Evolutionary conservation across 345 rosid species (phyloP).

Genomic region (Geranium brycei): DNA sequence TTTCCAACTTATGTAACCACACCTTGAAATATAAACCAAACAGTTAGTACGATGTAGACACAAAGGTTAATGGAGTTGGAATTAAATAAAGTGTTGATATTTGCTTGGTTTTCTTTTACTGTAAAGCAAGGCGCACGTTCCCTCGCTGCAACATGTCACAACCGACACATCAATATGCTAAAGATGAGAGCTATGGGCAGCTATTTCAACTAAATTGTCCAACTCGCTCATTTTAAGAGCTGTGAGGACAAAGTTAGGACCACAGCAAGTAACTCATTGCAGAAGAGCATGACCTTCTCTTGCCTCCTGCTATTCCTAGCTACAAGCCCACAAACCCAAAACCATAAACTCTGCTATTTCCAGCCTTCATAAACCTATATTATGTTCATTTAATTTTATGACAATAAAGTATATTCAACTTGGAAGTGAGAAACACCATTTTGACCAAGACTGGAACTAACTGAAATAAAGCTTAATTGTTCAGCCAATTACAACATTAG

Average conservation of each 20-base stretch:
- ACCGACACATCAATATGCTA: not conserved
- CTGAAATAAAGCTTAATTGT: not conserved
- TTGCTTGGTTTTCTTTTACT: not conserved
- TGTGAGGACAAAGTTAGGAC: no score
- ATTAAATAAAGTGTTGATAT: not conserved
- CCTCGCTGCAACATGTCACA: not conserved
- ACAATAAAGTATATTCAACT: no score
- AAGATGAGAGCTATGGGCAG: not conserved
- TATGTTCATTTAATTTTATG: no score
- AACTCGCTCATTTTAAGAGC: not conserved
- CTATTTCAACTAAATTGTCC: not conserved
- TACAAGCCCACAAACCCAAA: no score
- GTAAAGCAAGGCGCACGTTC: not conserved
- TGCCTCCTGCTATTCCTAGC: no score
- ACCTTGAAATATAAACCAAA: constrained; percentile 29
- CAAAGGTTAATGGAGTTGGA: not conserved
- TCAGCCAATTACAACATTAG: not conserved
- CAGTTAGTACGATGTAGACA: not conserved
- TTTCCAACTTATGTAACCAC: constrained; percentile 84
- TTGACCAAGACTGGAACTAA: no score
- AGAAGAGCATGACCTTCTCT: no score
- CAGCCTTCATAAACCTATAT: no score
- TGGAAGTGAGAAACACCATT: no score
- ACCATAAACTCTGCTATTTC: no score
- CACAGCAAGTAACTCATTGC: no score